Evolutionary conservation across 1,284 basidiomycete species (phyloP).

Genomic region (Sutorius eximius): DNA sequence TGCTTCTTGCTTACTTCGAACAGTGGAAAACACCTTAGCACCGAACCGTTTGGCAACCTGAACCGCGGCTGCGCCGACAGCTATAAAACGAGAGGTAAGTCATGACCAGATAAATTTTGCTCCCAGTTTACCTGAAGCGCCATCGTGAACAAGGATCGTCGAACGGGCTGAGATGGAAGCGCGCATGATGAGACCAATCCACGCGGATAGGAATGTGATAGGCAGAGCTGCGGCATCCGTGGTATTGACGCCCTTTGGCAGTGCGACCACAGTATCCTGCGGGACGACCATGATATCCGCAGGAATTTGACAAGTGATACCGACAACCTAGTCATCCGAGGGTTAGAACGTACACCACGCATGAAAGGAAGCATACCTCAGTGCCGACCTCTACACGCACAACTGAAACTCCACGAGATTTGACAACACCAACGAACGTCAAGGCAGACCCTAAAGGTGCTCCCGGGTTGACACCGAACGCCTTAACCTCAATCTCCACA

Average conservation of each 20-base stretch:
- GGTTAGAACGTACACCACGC: neutral
- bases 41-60: slow-evolving; percentile 22
- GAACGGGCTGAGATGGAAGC: slow-evolving; percentile 23
- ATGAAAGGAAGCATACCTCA: slow-evolving; percentile 2
- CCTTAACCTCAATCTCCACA: slow-evolving; percentile 18
- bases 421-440: slow-evolving; percentile 16
- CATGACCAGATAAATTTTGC: neutral
- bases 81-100: slow-evolving; percentile 14
- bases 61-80: slow-evolving; percentile 20
- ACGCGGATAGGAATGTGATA: slow-evolving; percentile 25
- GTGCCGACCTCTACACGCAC: slow-evolving; percentile 5
- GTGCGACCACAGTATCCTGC: slow-evolving; percentile 13
- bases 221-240: slow-evolving; percentile 23
- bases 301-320: slow-evolving; percentile 15
- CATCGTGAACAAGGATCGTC: slow-evolving; percentile 30
- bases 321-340: slow-evolving; percentile 12
- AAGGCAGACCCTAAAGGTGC: slow-evolving; percentile 9
- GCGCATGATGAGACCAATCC: slow-evolving; percentile 27
- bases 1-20: slow-evolving; percentile 13
- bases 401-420: slow-evolving; percentile 14
- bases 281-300: slow-evolving; percentile 13
- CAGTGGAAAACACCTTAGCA: slow-evolving; percentile 23
- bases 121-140: slow-evolving; percentile 20
- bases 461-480: slow-evolving; percentile 9
- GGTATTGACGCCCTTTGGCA: slow-evolving; percentile 15